Conservation (phyloP, 2,329 filamentous ascomycete genomes). For the Talaromyces sp. region DNA sequence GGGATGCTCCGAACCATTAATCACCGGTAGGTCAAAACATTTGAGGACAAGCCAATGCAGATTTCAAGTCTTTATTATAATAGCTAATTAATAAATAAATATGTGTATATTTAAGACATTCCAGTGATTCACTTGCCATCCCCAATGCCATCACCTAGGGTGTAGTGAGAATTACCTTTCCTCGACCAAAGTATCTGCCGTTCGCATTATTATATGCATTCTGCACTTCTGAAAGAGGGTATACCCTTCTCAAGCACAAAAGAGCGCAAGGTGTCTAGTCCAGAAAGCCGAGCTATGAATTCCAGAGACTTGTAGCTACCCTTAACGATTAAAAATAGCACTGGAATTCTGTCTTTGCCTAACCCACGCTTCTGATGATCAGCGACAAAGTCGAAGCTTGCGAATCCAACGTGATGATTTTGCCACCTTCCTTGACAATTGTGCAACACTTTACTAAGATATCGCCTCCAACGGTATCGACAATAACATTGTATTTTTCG, state of each 20-base stretch:
- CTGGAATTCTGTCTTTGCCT: slow-evolving; percentile 14
- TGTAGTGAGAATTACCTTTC: slow-evolving; percentile 19
- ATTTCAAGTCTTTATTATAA: background rate
- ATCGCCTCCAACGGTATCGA: slow-evolving; percentile 24
- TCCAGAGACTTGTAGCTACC: slow-evolving; percentile 13
- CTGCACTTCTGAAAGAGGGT: slow-evolving; percentile 13
- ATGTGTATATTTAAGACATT: background rate
- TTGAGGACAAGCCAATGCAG: background rate
- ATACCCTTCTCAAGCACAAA: too few species aligned
- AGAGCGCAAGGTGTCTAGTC: slow-evolving; percentile 11
- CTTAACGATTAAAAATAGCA: slow-evolving; percentile 20
- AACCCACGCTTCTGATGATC: slow-evolving; percentile 17
- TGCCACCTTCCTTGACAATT: slow-evolving; percentile 13
- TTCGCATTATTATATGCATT: slow-evolving; percentile 19
- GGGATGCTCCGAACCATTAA: background rate
- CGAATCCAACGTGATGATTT: slow-evolving; percentile 24
- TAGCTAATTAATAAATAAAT: background rate
- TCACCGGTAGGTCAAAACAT: too few species aligned
- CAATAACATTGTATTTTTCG: slow-evolving; percentile 18
- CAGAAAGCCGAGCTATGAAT: slow-evolving; percentile 9
- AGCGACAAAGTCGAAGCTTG: slow-evolving; percentile 22
- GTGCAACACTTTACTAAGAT: slow-evolving; percentile 18
- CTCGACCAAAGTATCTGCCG: slow-evolving; percentile 13
- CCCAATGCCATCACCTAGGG: slow-evolving; percentile 1
- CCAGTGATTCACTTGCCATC: background rate